These are phyloP conservation scores for Globisporangium cederbergense DNA, from an alignment of 352 stramenopile species.

Conservation along the genomic window DNA sequence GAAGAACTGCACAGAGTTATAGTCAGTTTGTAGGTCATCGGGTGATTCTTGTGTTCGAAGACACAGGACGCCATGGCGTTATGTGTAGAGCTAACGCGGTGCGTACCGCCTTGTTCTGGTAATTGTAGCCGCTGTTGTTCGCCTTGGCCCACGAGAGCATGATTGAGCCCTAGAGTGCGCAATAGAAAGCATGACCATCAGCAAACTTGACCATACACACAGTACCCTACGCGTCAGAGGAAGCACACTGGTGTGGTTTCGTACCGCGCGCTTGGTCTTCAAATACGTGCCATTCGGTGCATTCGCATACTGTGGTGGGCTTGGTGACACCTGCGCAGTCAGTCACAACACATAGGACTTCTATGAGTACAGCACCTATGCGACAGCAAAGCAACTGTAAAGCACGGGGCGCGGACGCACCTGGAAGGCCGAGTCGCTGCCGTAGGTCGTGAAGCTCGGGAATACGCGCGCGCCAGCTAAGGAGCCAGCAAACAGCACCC, in stretches of 20 bases:
- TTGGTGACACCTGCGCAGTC: slow-evolving; percentile 42
- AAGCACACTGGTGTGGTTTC: background rate
- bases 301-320: slow-evolving; percentile 58
- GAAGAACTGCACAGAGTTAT: slow-evolving; percentile 53
- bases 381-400: no score
- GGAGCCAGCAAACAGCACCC: background rate
- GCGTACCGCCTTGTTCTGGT: slow-evolving; percentile 76
- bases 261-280: slow-evolving; percentile 78
- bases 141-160: slow-evolving; percentile 82
- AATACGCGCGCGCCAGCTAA: slow-evolving; percentile 64
- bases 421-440: slow-evolving; percentile 73
- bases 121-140: slow-evolving; percentile 69
- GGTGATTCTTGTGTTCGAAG: no score
- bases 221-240: background rate
- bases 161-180: slow-evolving; percentile 50
- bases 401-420: slow-evolving; percentile 7
- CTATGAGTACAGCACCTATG: no score
- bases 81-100: background rate
- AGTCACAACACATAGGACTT: background rate
- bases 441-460: slow-evolving; percentile 72
- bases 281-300: slow-evolving; percentile 57
- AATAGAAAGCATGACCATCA: background rate
- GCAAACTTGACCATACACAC: background rate
- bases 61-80: background rate
- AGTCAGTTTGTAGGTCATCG: background rate